phyloP scores from a whole-genome alignment of 2,329 filamentous ascomycete genomes.

The Hymenotorrendiella dingleyae region DNA sequence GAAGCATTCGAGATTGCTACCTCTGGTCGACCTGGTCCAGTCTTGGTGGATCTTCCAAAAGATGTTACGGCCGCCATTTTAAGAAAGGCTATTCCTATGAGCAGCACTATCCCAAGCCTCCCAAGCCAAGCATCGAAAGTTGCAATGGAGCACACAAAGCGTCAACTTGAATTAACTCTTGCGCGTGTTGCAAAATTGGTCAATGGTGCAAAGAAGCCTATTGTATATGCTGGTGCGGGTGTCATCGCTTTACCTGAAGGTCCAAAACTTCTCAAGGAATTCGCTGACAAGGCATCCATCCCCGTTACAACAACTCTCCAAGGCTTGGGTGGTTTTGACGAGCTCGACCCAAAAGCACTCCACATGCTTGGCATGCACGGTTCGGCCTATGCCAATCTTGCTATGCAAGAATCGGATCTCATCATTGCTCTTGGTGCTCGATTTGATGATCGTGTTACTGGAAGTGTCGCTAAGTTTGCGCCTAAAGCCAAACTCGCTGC shows the following conservation, averaged over 20 bases:
- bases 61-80: constrained; percentile 87
- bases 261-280: constrained; percentile 70
- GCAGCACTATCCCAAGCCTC: constrained; percentile 58
- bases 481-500: constrained; percentile 82
- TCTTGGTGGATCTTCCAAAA: constrained; percentile 93
- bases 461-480: constrained; percentile 77
- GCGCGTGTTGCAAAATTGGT: constrained; percentile 73
- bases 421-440: constrained; percentile 91
- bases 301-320: constrained; percentile 95
- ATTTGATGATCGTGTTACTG: constrained; percentile 93
- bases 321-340: constrained; percentile 86
- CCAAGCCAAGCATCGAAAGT: constrained; percentile 83
- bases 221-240: constrained; percentile 93
- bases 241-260: constrained; percentile 76
- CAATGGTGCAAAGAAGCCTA: constrained; percentile 85
- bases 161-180: constrained; percentile 69
- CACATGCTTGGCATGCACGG: constrained; percentile 99
- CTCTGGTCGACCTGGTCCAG: constrained; percentile 85
- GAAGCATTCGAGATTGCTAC: constrained; percentile 98
- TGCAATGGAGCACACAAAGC: constrained; percentile 65
- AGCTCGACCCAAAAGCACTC: constrained; percentile 86
- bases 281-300: constrained; percentile 85
- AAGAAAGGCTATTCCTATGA: constrained; percentile 69
- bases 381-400: constrained; percentile 93
- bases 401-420: constrained; percentile 93